Evolutionary conservation across 108 stramenopile species (phyloP), one percentile per base, ranked within the genome.

Genomic region (Nitzschia palea): DNA sequence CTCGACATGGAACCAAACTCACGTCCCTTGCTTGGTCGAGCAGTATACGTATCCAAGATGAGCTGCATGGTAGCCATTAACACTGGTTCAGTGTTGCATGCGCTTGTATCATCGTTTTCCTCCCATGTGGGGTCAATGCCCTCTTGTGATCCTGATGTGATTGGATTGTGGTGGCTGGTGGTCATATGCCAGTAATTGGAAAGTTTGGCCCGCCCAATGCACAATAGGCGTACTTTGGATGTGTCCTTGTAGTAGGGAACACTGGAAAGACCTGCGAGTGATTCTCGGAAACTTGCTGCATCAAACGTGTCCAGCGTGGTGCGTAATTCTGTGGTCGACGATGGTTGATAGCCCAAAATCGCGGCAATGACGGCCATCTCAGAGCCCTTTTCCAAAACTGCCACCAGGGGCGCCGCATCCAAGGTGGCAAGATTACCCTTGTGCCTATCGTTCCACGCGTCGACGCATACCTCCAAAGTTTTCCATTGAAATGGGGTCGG

Each of bases 301-400:
- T 68, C 76, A 31, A 23, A 44, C 44, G 68, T 60, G 25, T 70
- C 68, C 18, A 70, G 45, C 12, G 43, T 10, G 2, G 9, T 25
- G 5, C 8, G 45, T 14, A 71, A 54, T 22, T 17, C 33, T 8
- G 78, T 63, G 10, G 17, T 4, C 5, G 47, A 48, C 9, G 18
- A 18, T 48, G 8, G 18, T 20, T 48, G 47, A 20, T 48, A 48
- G n/a, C 77, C 77, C 55, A 82, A 81, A 31, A 89, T 67, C 20
- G 88, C 81, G 5, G 88, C 83, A 23, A 89, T 74, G 0, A 85
- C 82, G 12, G 85, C 85, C 62, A 75, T 83, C 3, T 70, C 68
- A 23, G 53, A 34, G 25, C 55, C 66, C 15, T 44, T 34, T n/a
- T 67, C 54, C 3, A 70, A 56, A 28, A 70, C 32, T 2, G 84